Evolutionary conservation across 2,329 filamentous ascomycete genomes (phyloP).

Genomic region (Geosmithia flava): DNA sequence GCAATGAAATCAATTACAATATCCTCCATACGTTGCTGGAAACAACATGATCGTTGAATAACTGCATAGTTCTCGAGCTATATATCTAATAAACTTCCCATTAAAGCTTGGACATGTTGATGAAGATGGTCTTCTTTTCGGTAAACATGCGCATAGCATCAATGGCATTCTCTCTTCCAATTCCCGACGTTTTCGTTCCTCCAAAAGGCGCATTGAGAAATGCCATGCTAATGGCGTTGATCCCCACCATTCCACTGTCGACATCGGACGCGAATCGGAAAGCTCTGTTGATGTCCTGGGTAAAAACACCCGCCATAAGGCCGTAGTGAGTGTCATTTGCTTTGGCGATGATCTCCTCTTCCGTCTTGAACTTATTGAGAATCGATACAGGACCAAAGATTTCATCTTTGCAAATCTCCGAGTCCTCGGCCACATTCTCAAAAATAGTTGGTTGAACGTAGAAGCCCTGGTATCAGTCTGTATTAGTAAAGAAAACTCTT

Average conservation of each 20-base stretch:
- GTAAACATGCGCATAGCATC: constrained; percentile 33
- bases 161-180: constrained; percentile 34
- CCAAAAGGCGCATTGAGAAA: constrained; percentile 32
- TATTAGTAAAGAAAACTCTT: too few species aligned
- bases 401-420: constrained; percentile 37
- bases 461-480: constrained; percentile 19
- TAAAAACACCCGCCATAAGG: constrained; percentile 39
- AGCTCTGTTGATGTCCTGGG: constrained; percentile 50
- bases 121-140: constrained; percentile 36
- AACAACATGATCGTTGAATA: background rate
- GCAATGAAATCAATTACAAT: background rate
- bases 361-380: constrained; percentile 40
- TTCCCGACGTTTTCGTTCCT: constrained; percentile 34
- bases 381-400: constrained; percentile 46
- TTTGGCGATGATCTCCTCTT: constrained; percentile 39
- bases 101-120: constrained; percentile 18
- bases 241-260: constrained; percentile 59
- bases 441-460: constrained; percentile 35
- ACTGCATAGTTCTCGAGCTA: background rate
- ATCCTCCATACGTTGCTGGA: background rate
- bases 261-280: constrained; percentile 40
- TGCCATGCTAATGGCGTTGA: constrained; percentile 36
- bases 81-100: background rate
- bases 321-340: constrained; percentile 41
- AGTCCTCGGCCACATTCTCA: constrained; percentile 23